Percentiles rank a stretch among this genome's conserved stretches.
phyloP scores from a whole-genome alignment of 2,329 filamentous ascomycete genomes.

The Cytospora piceae region DNA sequence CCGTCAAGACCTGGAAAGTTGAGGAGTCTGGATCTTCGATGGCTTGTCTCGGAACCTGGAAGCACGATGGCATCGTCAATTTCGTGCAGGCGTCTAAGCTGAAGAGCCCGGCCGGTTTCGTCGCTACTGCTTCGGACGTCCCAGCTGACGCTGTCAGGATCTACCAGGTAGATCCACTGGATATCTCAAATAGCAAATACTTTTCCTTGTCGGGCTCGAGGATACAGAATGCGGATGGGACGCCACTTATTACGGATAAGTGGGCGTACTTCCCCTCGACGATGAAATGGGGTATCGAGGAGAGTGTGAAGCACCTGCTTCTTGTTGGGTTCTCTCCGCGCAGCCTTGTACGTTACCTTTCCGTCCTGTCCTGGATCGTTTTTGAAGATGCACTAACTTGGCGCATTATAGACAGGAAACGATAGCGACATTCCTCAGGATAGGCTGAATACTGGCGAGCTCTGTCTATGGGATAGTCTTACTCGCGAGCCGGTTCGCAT shows the following conservation, averaged over 20 bases:
- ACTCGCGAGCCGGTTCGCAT: slow-evolving; percentile 51
- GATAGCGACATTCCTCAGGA: slow-evolving; percentile 63
- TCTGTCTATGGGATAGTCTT: slow-evolving; percentile 61
- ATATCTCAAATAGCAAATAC: slow-evolving; percentile 45
- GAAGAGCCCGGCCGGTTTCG: slow-evolving; percentile 47
- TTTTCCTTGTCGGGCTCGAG: slow-evolving; percentile 47
- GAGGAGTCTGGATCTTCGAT: slow-evolving; percentile 46
- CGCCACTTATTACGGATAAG: slow-evolving; percentile 43
- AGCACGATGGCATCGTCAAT: slow-evolving; percentile 62
- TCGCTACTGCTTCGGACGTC: slow-evolving; percentile 64
- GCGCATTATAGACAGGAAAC: slow-evolving; percentile 42
- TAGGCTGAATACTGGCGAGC: slow-evolving; percentile 60
- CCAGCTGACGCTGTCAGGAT: slow-evolving; percentile 58
- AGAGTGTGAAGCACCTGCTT: slow-evolving; percentile 53
- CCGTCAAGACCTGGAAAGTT: slow-evolving; percentile 62
- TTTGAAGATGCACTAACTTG: background rate
- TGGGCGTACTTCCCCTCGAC: slow-evolving; percentile 69
- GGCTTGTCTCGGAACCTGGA: slow-evolving; percentile 55
- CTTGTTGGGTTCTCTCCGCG: slow-evolving; percentile 67
- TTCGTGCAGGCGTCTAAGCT: slow-evolving; percentile 60
- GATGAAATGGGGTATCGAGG: slow-evolving; percentile 61
- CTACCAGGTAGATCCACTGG: slow-evolving; percentile 49
- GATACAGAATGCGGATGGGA: slow-evolving; percentile 38
- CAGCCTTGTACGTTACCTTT: slow-evolving; percentile 40
- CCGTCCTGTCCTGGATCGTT: background rate